Percentiles rank a stretch among this genome's conserved stretches.
These are phyloP conservation scores for Geosmithia morbida DNA, from an alignment of 2,329 filamentous ascomycete genomes.

Conservation along the genomic window DNA sequence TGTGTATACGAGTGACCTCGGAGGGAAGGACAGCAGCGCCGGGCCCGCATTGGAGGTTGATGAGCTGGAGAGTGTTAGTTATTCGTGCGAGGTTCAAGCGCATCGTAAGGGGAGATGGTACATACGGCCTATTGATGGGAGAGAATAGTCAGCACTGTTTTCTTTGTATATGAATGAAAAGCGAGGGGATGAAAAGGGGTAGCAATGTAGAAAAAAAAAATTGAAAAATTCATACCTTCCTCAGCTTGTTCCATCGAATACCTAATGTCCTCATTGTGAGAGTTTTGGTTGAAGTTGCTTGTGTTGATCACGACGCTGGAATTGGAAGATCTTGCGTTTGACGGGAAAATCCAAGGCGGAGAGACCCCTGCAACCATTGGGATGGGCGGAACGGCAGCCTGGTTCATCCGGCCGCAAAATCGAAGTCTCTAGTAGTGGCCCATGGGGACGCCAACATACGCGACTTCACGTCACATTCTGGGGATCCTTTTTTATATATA, in stretches of 20 bases:
- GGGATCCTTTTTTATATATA: neutral
- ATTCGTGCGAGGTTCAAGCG: neutral
- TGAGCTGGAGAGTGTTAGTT: conserved; percentile 35
- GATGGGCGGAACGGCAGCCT: neutral
- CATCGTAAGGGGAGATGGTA: neutral
- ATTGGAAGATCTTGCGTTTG: neutral
- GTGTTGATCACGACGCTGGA: neutral
- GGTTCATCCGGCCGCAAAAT: neutral
- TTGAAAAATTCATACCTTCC: conserved; percentile 51
- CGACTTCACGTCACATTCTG: neutral
- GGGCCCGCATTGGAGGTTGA: conserved; percentile 63
- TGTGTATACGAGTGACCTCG: conserved; percentile 59
- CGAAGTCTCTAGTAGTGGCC: neutral
- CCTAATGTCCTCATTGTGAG: conserved; percentile 31
- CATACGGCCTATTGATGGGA: conserved; percentile 4
- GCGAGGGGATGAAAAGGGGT: conserved; percentile 8
- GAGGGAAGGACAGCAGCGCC: conserved; percentile 71
- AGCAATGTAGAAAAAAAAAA: too few species aligned
- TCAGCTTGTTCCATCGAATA: conserved; percentile 61
- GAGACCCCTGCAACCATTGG: neutral
- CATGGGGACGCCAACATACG: neutral
- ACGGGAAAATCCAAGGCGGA: neutral
- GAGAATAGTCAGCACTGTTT: conserved; percentile 1
- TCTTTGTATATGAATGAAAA: neutral
- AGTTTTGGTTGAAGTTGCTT: neutral